phyloP scores from a whole-genome alignment of 306 rosid genomes.

The Notholithocarpus densiflorus region DNA sequence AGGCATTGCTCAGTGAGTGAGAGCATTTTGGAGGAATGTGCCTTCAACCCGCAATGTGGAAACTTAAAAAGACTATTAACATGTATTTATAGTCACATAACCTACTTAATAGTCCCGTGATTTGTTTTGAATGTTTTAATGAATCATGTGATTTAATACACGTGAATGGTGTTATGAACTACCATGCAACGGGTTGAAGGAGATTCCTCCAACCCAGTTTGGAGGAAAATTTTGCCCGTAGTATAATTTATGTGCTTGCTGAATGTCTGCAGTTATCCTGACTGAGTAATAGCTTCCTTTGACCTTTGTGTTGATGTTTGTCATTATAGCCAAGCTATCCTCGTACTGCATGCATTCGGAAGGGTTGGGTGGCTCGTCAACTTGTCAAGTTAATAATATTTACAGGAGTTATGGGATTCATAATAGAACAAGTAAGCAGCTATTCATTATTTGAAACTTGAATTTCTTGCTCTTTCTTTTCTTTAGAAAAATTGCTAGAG shows the following conservation, averaged over 20 bases:
- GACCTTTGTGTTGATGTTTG: constrained; percentile 19
- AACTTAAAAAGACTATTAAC: too few relatives aligned
- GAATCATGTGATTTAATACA: too few relatives aligned
- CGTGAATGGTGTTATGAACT: too few relatives aligned
- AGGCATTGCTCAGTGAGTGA: too few relatives aligned
- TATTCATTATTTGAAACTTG: constrained; percentile 3
- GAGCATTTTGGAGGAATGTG: too few relatives aligned
- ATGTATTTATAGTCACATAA: too few relatives aligned
- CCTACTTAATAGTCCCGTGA: too few relatives aligned
- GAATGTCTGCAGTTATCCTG: not conserved
- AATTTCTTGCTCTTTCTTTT: constrained; percentile 12
- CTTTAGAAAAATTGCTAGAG: not conserved
- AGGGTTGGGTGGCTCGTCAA: constrained; percentile 91
- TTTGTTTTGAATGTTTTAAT: too few relatives aligned
- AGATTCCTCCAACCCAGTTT: too few relatives aligned
- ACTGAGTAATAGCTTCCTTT: not conserved
- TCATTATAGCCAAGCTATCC: constrained; percentile 79
- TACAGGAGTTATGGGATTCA: constrained; percentile 97
- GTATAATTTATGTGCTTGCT: not conserved
- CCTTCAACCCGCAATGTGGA: too few relatives aligned
- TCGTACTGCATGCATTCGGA: constrained; percentile 67
- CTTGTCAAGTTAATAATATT: constrained; percentile 79
- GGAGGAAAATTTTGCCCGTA: too few relatives aligned
- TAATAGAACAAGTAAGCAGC: constrained; percentile 80
- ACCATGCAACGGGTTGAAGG: too few relatives aligned